phyloP scores from a whole-genome alignment of 495 filamentous ascomycete genomes.

The Penicillium verhagenii region DNA sequence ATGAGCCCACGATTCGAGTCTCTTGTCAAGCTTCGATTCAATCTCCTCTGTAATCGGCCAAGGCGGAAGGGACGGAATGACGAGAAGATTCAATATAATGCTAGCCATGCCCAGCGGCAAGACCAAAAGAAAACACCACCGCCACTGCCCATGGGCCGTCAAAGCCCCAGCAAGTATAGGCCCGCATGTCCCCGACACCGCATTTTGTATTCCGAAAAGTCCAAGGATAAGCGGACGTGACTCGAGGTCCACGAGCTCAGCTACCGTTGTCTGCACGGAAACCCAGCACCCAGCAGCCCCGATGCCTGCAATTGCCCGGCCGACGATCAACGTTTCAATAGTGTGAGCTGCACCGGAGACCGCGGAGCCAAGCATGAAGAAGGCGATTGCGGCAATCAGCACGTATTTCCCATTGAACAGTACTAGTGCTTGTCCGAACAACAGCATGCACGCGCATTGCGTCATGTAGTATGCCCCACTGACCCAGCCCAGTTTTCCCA shows the following conservation, averaged over 20 bases:
- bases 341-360: not conserved
- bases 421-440: not conserved
- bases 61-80: not conserved
- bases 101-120: not conserved
- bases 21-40: not conserved
- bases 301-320: not conserved
- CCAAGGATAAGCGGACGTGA: not conserved
- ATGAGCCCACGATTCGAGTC: not conserved
- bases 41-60: not conserved
- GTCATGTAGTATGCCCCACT: not conserved
- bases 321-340: not conserved
- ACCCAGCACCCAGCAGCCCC: not conserved
- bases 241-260: not conserved
- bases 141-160: not conserved
- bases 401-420: not conserved
- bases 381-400: not conserved
- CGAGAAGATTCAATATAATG: not conserved
- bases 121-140: not conserved
- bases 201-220: not conserved
- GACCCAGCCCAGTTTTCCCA: not conserved
- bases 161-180: not conserved
- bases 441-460: not conserved
- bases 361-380: not conserved
- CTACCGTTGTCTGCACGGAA: not conserved
- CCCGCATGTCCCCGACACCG: not conserved